Percentiles rank a stretch among this genome's conserved stretches.
phyloP scores from a whole-genome alignment of 306 rosid species.

The Trichosanthes cucumerina region DNA sequence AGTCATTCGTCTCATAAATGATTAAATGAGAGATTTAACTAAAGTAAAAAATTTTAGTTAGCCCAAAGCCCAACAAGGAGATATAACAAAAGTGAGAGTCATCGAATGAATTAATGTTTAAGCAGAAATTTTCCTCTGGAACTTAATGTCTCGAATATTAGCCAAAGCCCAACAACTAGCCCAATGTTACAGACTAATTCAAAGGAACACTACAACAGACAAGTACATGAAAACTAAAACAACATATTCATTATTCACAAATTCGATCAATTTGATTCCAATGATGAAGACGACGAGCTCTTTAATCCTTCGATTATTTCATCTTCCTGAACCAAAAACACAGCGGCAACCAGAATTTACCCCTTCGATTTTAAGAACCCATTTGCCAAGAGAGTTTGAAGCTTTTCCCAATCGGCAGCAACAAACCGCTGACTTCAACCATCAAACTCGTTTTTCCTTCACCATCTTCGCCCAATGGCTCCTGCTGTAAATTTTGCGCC shows the following conservation, averaged over 20 bases:
- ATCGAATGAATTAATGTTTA: no score
- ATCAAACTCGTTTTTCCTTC: constrained; percentile 23
- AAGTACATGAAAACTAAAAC: background rate
- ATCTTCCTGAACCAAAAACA: background rate
- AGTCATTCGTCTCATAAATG: no score
- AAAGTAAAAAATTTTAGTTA: no score
- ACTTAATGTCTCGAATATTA: no score
- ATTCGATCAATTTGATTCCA: background rate
- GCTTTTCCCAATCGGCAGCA: constrained; percentile 55
- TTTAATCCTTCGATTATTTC: no score
- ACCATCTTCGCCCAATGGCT: constrained; percentile 26
- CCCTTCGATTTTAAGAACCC: constrained; percentile 25
- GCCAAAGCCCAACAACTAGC: background rate
- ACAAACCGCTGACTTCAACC: constrained; percentile 60
- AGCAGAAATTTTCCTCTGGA: no score
- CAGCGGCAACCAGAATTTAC: background rate
- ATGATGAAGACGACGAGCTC: background rate
- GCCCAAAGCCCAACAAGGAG: no score
- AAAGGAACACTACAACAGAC: background rate
- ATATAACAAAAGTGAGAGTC: no score
- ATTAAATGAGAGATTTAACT: no score
- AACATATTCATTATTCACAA: background rate
- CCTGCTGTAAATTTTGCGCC: constrained; percentile 28
- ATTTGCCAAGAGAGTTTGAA: constrained; percentile 67
- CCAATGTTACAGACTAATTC: background rate